Evolutionary conservation across 306 rosid genomes (phyloP).

Genomic region (Dalbergia cultrata): DNA sequence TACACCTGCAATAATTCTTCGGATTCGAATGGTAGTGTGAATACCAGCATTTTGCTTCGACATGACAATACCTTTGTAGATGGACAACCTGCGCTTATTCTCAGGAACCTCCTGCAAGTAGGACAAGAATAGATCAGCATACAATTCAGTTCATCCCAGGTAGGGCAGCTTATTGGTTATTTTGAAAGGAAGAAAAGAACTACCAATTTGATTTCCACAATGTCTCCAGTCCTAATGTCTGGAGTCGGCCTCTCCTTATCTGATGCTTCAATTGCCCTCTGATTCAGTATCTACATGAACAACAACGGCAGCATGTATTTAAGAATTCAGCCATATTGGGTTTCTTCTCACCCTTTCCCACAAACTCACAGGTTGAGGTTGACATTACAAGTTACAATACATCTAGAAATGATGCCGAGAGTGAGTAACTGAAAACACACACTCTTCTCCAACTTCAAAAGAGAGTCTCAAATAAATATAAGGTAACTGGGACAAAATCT

Average conservation of each 20-base stretch:
- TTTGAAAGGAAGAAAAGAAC: not conserved
- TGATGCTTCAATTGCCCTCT: constrained; percentile 85
- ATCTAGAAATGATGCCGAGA: not conserved
- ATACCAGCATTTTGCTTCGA: constrained; percentile 97
- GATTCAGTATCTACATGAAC: constrained; percentile 73
- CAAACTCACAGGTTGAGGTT: not conserved
- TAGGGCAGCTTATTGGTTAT: not conserved
- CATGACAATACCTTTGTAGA: constrained; percentile 90
- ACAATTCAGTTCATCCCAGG: constrained; percentile 2
- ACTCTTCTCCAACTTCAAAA: not conserved
- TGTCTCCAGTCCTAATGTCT: constrained; percentile 85
- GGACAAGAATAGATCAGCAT: constrained; percentile 43
- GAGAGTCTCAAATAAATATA: not conserved
- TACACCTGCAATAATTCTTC: constrained; percentile 91
- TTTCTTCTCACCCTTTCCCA: not conserved
- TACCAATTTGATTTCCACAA: constrained; percentile 94
- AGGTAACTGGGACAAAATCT: not conserved
- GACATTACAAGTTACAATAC: not conserved
- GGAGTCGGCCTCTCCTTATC: constrained; percentile 81
- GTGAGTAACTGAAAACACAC: not conserved
- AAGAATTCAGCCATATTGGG: not conserved
- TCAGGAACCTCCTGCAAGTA: constrained; percentile 89
- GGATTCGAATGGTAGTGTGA: constrained; percentile 89
- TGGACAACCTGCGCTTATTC: constrained; percentile 86
- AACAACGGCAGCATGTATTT: constrained; percentile 21